Base-by-base conservation (phyloP, 129 eudicot genomes). In the Mikania micrantha region DNA sequence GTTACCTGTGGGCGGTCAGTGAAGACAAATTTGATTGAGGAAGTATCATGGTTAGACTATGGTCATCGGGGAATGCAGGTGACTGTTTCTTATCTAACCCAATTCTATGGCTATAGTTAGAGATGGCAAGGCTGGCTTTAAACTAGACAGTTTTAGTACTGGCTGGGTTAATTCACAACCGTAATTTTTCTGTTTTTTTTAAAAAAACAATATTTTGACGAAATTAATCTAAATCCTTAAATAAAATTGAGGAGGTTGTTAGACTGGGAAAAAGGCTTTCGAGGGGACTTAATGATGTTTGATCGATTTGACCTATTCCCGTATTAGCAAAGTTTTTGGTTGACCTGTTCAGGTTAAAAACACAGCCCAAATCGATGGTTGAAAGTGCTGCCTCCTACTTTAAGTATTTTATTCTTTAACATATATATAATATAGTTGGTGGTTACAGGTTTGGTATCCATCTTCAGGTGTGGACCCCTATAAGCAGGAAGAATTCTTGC, bases 41-140 rank as follows among this genome's bases (percentile, higher is more conserved):
- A 92, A 71, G 96, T 92, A 54, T 92, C 98, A 35, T 92, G 98
- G 98, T 82, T 92, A 81, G 98, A 92, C 67, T 92, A 92, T 72
- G 96, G 98, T 41, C 87, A 88, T 64, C 87, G 96, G 25, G 98
- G 98, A 76, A 92, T 92, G 98, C 98, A 92, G 98, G 98, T 92
- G 70, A 81, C 67, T 52, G 58, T 61, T 70, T 16, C 9, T 29
- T 49, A 64, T 17, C 73, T 64, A 44, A 52, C 60, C 53, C 21
- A 27, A 22, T 62, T 75, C 54, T 47, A 36, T 41, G 27, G 10
- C 5, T 61, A 31, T 69, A 56, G 41, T 58, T 58, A 58, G 36
- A 58, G 40, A 40, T 27, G 39, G 40, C 21, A 29, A 58, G 64
- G 22, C 29, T 28, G 64, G 40, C 64, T 22, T 20, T 20, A 50